Conservation (phyloP, 495 filamentous ascomycete species). For the Immersiella caudata region DNA sequence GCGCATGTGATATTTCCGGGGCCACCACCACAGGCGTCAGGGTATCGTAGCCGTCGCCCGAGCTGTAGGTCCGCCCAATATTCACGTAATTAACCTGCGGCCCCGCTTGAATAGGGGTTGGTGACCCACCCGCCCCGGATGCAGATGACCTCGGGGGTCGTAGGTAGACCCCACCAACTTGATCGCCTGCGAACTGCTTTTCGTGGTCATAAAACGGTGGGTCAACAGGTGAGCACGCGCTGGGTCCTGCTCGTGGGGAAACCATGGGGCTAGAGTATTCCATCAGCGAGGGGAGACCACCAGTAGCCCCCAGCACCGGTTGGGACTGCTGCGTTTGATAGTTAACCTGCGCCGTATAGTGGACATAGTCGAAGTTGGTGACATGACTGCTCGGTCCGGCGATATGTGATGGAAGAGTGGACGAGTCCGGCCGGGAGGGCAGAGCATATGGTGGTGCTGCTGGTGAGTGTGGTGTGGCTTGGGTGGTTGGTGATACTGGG, state of each 20-base stretch:
- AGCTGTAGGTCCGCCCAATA: conserved; percentile 15
- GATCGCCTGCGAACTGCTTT: conserved; percentile 24
- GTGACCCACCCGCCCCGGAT: neutral
- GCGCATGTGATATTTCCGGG: conserved; percentile 17
- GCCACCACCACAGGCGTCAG: conserved; percentile 35
- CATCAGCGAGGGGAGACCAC: conserved; percentile 30
- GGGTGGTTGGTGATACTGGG: conserved; percentile 8
- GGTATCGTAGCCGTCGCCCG: conserved; percentile 30
- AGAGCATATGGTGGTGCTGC: conserved; percentile 6
- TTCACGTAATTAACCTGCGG: conserved; percentile 16
- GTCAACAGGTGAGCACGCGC: conserved; percentile 9
- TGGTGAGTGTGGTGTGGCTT: conserved; percentile 9
- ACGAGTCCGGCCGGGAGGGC: neutral
- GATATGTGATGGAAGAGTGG: conserved; percentile 13
- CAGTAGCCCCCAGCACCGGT: conserved; percentile 10
- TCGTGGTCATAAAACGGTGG: conserved; percentile 15
- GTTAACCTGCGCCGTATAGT: conserved; percentile 33
- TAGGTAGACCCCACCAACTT: neutral
- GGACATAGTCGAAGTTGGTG: conserved; percentile 31
- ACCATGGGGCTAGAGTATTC: conserved; percentile 29
- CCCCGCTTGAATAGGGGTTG: neutral
- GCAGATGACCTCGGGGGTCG: neutral
- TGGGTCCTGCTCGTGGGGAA: conserved; percentile 8
- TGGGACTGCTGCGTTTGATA: conserved; percentile 23
- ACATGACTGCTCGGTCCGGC: conserved; percentile 17